Evolutionary conservation across 2,329 filamentous ascomycete genomes (phyloP), one percentile per base, ranked within the genome.

Genomic region (Pyrenophora teres): DNA sequence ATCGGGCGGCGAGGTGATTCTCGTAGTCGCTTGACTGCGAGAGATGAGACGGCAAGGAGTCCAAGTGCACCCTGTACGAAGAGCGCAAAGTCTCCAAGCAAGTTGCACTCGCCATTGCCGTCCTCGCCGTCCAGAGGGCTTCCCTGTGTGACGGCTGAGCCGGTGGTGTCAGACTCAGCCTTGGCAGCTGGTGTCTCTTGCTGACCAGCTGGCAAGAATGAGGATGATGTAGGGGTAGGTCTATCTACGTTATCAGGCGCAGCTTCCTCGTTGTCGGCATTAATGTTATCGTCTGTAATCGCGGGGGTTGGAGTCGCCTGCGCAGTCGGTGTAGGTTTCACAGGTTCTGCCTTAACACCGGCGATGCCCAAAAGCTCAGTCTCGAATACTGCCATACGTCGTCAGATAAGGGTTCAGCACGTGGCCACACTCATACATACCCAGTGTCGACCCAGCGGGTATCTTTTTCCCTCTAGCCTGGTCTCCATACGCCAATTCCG

Each of bases 1-100:
- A 97, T 70, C 1, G 93, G 93, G 48, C 94, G 84, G 72, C 97
- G 93, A 1, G 94, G 93, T 50, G 90, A 83, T 76, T 99, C 94
- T 60, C 90, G 85, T 86, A 89, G 96, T 63, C 94, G 84, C 79
- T 99, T 99, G 79, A 86, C 96, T 6, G 97, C 93, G 41, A 99
- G 82, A 1, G 92, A 90, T 47, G 93, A 79, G 45, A 97, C 77
- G 7, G 94, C 94, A 49, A 97, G 78, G 15, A 82, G 84, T 15
- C 94, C 94, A 15, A 99, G 84, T 1, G 91, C 90, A 37, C 85
- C 88, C 78, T 99, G 94, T 5, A 99, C 88, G 30, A 99, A 69
- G 48, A 99, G 82, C 10, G 94, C 93, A 71, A 97, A 99, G 3
- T 92, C 84, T 0, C 94, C 94, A 2, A 99, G 81, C 8, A 99